Percentiles rank a stretch among this genome's conserved stretches.
These are phyloP conservation scores for Penicillium canescens DNA, from an alignment of 495 filamentous ascomycete species.

Conservation along the genomic window DNA sequence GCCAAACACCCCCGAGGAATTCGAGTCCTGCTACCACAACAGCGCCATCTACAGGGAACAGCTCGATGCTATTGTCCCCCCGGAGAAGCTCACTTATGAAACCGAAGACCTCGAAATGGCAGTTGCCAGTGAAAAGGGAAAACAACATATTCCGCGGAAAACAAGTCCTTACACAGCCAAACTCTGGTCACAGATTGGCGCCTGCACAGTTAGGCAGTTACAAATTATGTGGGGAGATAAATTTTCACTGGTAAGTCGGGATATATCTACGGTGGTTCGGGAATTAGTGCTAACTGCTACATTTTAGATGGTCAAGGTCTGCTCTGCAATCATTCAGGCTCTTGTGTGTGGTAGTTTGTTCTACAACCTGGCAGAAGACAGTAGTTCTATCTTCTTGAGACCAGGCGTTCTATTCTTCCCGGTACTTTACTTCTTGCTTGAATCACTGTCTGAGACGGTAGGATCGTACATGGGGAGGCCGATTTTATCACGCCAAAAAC, in stretches of 20 bases:
- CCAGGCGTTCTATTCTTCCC: constrained; percentile 43
- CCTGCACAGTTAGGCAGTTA: constrained; percentile 51
- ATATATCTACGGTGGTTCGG: too few species aligned
- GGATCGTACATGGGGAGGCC: constrained; percentile 43
- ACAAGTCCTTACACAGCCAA: constrained; percentile 54
- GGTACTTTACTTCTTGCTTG: constrained; percentile 39
- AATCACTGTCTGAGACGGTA: constrained; percentile 39
- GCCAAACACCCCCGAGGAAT: constrained; percentile 75
- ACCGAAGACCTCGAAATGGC: constrained; percentile 42
- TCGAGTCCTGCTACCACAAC: constrained; percentile 67
- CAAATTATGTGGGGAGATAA: constrained; percentile 43
- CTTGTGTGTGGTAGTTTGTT: constrained; percentile 44
- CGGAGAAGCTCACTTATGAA: constrained; percentile 43
- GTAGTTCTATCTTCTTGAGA: constrained; percentile 39
- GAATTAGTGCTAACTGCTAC: too few species aligned
- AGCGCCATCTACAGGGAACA: constrained; percentile 65
- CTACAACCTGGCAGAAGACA: constrained; percentile 39
- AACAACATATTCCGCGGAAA: constrained; percentile 42
- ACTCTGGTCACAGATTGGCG: constrained; percentile 56
- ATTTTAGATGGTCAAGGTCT: constrained; percentile 15
- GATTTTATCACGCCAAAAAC: constrained; percentile 44
- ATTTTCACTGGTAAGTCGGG: constrained; percentile 21
- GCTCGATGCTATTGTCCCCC: constrained; percentile 60
- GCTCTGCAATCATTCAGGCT: constrained; percentile 36
- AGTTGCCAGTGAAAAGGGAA: constrained; percentile 54